Evolutionary conservation across 805 yeast genomes (phyloP).

Genomic region (Debaryomyces prosopidis): DNA sequence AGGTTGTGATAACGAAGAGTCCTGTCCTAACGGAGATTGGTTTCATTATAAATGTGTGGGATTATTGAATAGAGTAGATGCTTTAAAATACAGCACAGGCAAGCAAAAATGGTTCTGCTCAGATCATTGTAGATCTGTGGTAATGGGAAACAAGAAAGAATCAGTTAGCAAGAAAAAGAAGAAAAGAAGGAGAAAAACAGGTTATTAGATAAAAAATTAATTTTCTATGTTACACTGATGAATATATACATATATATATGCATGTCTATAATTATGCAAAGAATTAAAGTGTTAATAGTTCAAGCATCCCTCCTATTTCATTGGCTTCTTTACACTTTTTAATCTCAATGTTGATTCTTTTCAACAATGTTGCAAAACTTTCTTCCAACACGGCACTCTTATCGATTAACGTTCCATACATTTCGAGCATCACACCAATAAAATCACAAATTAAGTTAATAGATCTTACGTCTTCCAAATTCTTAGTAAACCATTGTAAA

Average conservation of each 20-base stretch:
- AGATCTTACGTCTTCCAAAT: slow-evolving; percentile 78
- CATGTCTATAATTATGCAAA: slow-evolving; percentile 7
- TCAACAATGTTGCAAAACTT: slow-evolving; percentile 58
- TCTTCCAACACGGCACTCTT: slow-evolving; percentile 77
- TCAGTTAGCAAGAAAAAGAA: slow-evolving; percentile 8
- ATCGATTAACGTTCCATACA: slow-evolving; percentile 75
- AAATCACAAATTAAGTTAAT: slow-evolving; percentile 65
- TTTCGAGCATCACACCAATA: slow-evolving; percentile 64
- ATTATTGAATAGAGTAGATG: slow-evolving; percentile 36
- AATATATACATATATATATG: slow-evolving; percentile 5
- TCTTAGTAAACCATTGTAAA: slow-evolving; percentile 76
- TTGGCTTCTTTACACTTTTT: slow-evolving; percentile 83
- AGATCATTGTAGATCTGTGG: slow-evolving; percentile 25
- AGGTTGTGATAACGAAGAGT: slow-evolving; percentile 75
- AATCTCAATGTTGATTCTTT: slow-evolving; percentile 67
- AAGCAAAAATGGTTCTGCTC: slow-evolving; percentile 43
- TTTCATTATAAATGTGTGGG: slow-evolving; percentile 49
- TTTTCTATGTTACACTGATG: background rate
- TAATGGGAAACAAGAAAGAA: slow-evolving; percentile 9
- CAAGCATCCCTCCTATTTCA: slow-evolving; percentile 91
- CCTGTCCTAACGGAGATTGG: slow-evolving; percentile 48
- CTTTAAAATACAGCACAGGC: slow-evolving; percentile 33
- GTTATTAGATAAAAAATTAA: slow-evolving; percentile 10
- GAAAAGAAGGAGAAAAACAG: slow-evolving; percentile 13
- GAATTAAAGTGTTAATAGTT: slow-evolving; percentile 60